These are phyloP conservation scores for Dichomitus squalens DNA, from an alignment of 1,284 basidiomycete genomes.

Conservation along the genomic window DNA sequence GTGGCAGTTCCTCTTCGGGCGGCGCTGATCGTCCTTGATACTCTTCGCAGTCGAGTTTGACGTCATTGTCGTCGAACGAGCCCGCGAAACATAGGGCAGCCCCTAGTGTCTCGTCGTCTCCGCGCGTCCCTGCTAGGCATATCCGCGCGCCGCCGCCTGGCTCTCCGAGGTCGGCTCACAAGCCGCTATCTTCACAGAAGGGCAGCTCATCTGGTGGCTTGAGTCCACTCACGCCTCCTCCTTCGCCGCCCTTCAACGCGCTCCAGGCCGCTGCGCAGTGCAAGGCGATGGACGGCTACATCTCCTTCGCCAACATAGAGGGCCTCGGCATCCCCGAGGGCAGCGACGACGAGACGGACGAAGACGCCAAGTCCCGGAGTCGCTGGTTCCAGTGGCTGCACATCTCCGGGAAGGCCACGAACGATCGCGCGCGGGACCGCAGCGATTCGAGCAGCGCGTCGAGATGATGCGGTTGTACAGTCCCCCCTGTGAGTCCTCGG, in stretches of 20 bases:
- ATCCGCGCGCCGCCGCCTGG: conserved; percentile 22
- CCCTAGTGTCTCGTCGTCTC: conserved; percentile 19
- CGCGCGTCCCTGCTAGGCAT: conserved; percentile 12
- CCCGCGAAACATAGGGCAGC: conserved; percentile 11
- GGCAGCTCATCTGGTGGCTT: conserved; percentile 9
- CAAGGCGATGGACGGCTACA: conserved; percentile 62
- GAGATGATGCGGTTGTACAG: conserved; percentile 15
- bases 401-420: conserved; percentile 13
- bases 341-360: conserved; percentile 33
- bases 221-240: conserved; percentile 32
- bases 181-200: conserved; percentile 20
- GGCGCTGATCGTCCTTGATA: conserved; percentile 15
- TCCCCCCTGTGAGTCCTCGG: conserved; percentile 13
- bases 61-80: conserved; percentile 26
- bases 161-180: conserved; percentile 21
- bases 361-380: conserved; percentile 25
- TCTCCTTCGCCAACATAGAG: conserved; percentile 67
- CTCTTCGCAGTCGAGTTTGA: conserved; percentile 26
- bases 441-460: conserved; percentile 25
- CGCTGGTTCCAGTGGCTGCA: conserved; percentile 30
- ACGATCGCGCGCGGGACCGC: conserved; percentile 19
- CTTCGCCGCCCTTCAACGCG: conserved; percentile 56
- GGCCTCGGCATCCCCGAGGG: conserved; percentile 67
- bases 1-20: conserved; percentile 2
- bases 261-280: conserved; percentile 59